Conservation (phyloP, 148 eudicot genomes). For the Vaccinium macrocarpon region DNA sequence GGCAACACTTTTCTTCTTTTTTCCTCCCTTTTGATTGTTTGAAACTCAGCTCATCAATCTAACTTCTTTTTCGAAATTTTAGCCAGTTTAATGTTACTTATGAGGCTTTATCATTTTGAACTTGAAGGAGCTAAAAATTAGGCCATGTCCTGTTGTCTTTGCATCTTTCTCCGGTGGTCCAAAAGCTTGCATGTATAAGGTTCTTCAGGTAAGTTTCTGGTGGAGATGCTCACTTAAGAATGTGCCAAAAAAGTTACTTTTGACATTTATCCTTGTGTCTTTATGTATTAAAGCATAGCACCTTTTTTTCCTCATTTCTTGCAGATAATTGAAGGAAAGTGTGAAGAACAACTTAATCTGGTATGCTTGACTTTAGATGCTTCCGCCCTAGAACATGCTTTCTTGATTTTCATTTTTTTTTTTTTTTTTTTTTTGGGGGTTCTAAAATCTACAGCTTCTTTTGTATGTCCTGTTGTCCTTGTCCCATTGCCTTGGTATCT, state of each 20-base stretch:
- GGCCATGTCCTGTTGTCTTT: conserved; percentile 81
- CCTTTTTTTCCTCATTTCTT: conserved; percentile 14
- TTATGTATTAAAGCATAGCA: conserved; percentile 5
- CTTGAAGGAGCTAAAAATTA: conserved; percentile 66
- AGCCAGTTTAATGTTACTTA: not conserved
- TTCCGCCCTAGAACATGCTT: not conserved
- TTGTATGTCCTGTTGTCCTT: not conserved
- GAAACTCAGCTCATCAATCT: not conserved
- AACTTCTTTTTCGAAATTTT: not conserved
- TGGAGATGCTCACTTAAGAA: not conserved
- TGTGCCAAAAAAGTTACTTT: not conserved
- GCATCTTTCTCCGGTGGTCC: conserved; percentile 97
- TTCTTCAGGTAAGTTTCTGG: conserved; percentile 64
- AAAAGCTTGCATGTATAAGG: conserved; percentile 92
- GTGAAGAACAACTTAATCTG: conserved; percentile 37
- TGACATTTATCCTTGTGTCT: not conserved
- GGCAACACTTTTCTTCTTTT: not conserved
- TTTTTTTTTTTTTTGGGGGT: not conserved
- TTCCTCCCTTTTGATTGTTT: not conserved
- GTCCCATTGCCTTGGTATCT: not conserved
- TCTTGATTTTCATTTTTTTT: not conserved
- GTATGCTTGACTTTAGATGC: not conserved
- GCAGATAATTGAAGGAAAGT: conserved; percentile 69
- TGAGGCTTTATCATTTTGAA: conserved; percentile 19
- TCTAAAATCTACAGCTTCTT: not conserved